Percentiles rank a stretch among this genome's conserved stretches.
Evolutionary conservation across 2,329 filamentous ascomycete genomes (phyloP).

Genomic region (Venturia asperata): DNA sequence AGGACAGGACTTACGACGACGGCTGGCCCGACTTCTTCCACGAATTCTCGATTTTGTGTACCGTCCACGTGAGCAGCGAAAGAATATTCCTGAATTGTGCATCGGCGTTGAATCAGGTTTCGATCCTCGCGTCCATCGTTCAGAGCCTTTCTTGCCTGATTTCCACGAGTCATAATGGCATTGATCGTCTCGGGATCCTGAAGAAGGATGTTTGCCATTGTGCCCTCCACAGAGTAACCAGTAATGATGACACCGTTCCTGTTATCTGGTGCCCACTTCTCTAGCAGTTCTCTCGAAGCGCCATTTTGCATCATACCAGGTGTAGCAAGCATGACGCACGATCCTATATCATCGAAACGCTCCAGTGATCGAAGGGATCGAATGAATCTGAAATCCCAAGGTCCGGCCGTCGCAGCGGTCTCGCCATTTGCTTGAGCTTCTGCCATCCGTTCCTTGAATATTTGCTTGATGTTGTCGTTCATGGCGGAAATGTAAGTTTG

Average conservation of each 20-base stretch:
- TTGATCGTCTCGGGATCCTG: constrained; percentile 93
- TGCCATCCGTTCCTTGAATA: constrained; percentile 89
- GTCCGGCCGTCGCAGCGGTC: constrained; percentile 67
- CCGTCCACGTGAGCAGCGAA: constrained; percentile 97
- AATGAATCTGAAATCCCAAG: constrained; percentile 96
- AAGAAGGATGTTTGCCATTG: constrained; percentile 94
- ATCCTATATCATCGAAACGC: constrained; percentile 89
- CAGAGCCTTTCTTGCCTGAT: constrained; percentile 56
- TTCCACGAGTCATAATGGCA: constrained; percentile 67
- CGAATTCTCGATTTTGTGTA: constrained; percentile 91
- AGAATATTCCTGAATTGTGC: constrained; percentile 87
- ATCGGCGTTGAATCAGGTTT: constrained; percentile 83
- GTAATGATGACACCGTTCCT: constrained; percentile 99
- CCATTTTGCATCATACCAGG: constrained; percentile 98
- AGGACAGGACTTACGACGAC: constrained; percentile 65
- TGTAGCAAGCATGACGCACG: constrained; percentile 94
- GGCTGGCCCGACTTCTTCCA: constrained; percentile 84
- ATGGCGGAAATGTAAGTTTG: constrained; percentile 97
- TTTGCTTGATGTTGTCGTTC: constrained; percentile 97
- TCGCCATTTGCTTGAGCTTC: constrained; percentile 73
- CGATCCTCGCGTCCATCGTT: constrained; percentile 67
- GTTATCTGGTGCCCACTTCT: constrained; percentile 91
- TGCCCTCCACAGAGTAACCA: constrained; percentile 96
- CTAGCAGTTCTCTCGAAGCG: constrained; percentile 83
- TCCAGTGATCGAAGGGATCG: constrained; percentile 87